Evolutionary conservation across 1,139 yeast species (phyloP).

Genomic region (Debaryomyces fabryi): DNA sequence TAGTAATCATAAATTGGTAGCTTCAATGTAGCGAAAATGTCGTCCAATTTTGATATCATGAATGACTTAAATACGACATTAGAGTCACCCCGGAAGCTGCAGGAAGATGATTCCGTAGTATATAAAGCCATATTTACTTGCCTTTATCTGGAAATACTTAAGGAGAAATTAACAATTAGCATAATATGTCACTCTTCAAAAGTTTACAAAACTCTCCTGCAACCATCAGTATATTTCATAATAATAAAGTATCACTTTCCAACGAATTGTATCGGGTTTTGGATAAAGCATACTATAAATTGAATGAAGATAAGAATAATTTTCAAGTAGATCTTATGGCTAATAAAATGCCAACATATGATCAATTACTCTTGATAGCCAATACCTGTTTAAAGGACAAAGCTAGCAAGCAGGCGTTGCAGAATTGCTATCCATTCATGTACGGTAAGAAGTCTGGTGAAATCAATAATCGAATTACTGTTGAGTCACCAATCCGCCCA

Average conservation of each 20-base stretch:
- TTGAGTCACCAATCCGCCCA: slow-evolving; percentile 32
- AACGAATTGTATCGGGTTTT: slow-evolving; percentile 35
- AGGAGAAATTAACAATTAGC: not conserved
- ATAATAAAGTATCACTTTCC: slow-evolving; percentile 37
- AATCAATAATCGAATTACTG: slow-evolving; percentile 27
- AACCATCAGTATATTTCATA: slow-evolving; percentile 47
- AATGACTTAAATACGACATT: not conserved
- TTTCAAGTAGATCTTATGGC: slow-evolving; percentile 44
- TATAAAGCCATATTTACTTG: not conserved
- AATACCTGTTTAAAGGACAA: slow-evolving; percentile 31
- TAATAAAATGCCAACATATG: slow-evolving; percentile 48
- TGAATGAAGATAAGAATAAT: slow-evolving; percentile 29
- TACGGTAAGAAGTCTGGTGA: slow-evolving; percentile 24
- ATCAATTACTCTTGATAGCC: slow-evolving; percentile 39
- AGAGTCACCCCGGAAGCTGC: slow-evolving; percentile 1
- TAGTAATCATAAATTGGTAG: not conserved
- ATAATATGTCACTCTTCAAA: slow-evolving; percentile 39
- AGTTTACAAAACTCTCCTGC: slow-evolving; percentile 49
- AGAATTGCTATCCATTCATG: slow-evolving; percentile 43
- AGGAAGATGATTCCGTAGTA: not conserved
- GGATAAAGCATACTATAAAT: slow-evolving; percentile 32
- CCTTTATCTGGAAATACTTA: not conserved
- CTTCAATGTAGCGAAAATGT: not conserved
- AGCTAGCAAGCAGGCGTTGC: slow-evolving; percentile 30
- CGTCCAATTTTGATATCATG: not conserved